Evolutionary conservation across 2,329 filamentous ascomycete species (phyloP).

Genomic region (Ilyonectria robusta): DNA sequence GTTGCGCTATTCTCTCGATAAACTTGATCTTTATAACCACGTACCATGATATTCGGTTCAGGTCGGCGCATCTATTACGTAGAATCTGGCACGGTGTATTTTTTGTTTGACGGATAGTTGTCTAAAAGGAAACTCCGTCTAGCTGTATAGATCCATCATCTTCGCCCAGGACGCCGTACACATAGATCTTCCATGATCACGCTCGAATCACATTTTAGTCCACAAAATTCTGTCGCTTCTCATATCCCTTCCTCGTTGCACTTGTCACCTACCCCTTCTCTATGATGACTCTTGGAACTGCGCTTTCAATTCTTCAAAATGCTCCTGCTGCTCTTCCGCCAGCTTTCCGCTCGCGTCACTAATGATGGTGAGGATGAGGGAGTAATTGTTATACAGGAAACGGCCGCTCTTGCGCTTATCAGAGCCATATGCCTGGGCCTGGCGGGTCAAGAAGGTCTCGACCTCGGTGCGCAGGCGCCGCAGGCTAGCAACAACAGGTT

Average conservation of each 20-base stretch:
- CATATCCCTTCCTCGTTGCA: background rate
- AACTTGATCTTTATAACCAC: background rate
- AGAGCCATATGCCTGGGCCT: conserved; percentile 79
- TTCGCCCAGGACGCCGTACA: conserved; percentile 45
- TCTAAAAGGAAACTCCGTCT: conserved; percentile 27
- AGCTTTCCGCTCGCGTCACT: conserved; percentile 82
- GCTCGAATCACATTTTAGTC: conserved; percentile 31
- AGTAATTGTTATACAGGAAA: conserved; percentile 97
- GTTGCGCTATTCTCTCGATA: conserved; percentile 45
- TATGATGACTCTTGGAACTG: conserved; percentile 64
- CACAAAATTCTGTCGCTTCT: conserved; percentile 10
- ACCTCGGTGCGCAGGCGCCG: conserved; percentile 84
- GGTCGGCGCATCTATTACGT: conserved; percentile 13
- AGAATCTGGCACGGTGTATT: conserved; percentile 13
- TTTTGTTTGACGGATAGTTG: conserved; percentile 6
- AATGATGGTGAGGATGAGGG: conserved; percentile 92
- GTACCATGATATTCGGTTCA: background rate
- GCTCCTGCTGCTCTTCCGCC: conserved; percentile 79
- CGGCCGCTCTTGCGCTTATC: conserved; percentile 87
- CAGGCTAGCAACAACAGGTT: conserved; percentile 88
- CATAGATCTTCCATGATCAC: conserved; percentile 37
- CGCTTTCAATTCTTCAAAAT: conserved; percentile 79
- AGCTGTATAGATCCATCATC: conserved; percentile 31
- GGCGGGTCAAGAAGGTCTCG: conserved; percentile 84
- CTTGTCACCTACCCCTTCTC: background rate